These are phyloP conservation scores for Penstemon barbatus DNA, from an alignment of 257 asterid genomes.

Conservation along the genomic window DNA sequence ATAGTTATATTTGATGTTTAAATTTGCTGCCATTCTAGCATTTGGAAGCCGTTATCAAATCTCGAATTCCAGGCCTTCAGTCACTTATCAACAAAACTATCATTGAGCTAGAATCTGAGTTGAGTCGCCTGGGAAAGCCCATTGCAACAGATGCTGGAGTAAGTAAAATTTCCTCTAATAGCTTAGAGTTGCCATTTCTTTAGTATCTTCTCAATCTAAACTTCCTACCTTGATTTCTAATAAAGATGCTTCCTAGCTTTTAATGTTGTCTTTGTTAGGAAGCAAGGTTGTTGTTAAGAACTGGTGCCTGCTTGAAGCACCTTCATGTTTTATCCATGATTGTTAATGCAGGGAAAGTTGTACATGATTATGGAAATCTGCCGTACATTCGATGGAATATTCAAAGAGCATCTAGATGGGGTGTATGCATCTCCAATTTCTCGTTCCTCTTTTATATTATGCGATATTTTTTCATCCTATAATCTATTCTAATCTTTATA, in stretches of 20 bases:
- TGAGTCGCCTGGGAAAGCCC: conserved; percentile 94
- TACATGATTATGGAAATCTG: conserved; percentile 98
- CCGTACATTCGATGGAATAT: conserved; percentile 87
- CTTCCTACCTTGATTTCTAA: conserved; percentile 8
- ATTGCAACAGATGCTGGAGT: conserved; percentile 98
- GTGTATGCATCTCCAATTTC: conserved; percentile 48
- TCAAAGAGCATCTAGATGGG: conserved; percentile 99
- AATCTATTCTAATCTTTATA: conserved; percentile 23
- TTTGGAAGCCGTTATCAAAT: conserved; percentile 95
- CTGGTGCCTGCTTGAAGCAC: conserved; percentile 19
- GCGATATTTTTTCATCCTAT: conserved; percentile 6
- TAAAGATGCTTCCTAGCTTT: conserved; percentile 8
- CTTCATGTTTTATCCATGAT: conserved; percentile 24
- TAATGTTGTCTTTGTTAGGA: background rate
- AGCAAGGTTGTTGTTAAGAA: background rate
- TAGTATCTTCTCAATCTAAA: background rate
- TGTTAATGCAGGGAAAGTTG: conserved; percentile 76
- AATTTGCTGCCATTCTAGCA: conserved; percentile 52
- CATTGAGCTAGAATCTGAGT: conserved; percentile 81
- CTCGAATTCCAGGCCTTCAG: conserved; percentile 99
- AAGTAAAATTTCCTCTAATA: conserved; percentile 28
- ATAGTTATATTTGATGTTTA: conserved; percentile 14
- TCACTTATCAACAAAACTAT: conserved; percentile 91
- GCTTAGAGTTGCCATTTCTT: background rate
- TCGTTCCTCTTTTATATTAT: background rate